Base-by-base conservation (phyloP, 179 eudicot species). In the Silene noctiflora region DNA sequence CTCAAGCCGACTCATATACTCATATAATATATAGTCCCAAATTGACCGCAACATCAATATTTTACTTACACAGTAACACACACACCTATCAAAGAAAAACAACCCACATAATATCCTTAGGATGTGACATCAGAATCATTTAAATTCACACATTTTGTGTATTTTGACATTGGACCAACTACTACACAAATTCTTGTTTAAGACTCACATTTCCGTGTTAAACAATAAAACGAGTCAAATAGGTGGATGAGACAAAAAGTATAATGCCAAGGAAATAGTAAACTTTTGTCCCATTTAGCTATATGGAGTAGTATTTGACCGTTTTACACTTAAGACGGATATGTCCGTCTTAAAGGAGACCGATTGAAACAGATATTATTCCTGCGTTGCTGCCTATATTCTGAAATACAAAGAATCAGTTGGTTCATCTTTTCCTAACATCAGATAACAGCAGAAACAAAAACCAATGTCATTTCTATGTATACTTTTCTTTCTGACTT, bases 401-500 rank as follows among this genome's bases (percentile, higher is more conserved):
- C 16, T 48, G 13, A 24, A 25, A 17, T 33, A 70, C 44, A 24
- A 51, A 53, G 55, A 16, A 8, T 22, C 22, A 71, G 51, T 46
- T 46, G 14, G 62, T 60, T 24, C 22, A 25, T 51, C 35, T 71
- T 71, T 56, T 48, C 24, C 24, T 4, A 1, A 17, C 44, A 65
- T 17, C 7, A 48, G 29, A 13, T 3, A 27, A 9, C 19, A 51
- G 62, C 42, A 53, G 21, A 72, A 48, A 71, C 7, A 25, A 22
- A 51, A 72, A 58, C 63, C 27, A 29, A 72, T 72, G 75, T n/a
- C 75, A 29, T 31, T 6, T 55, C 27, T 72, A 42, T n/a, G 46
- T n/a, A 19, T 79, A 48, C 70, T 79, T 62, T 39, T 75, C 12
- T 21, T 79, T 10, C 60, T 79, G 6, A 0, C 24, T 64, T 78